Percentiles rank a stretch among this genome's conserved stretches.
Evolutionary conservation across 352 stramenopile species (phyloP).

Genomic region (Phytophthora ohioensis): DNA sequence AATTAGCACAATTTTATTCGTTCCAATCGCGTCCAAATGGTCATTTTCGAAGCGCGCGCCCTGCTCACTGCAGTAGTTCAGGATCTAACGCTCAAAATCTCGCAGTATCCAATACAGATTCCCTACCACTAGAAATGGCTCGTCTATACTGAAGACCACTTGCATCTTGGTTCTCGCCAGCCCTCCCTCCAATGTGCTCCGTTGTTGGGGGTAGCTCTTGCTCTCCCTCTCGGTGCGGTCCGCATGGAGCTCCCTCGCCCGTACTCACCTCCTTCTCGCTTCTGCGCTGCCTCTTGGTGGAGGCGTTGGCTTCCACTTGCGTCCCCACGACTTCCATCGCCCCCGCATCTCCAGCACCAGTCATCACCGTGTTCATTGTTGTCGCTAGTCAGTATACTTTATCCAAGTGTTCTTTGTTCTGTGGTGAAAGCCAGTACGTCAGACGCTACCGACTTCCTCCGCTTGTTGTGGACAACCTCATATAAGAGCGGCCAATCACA

Average conservation of each 20-base stretch:
- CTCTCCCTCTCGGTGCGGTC: neutral
- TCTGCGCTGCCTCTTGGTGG: neutral
- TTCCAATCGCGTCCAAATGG: neutral
- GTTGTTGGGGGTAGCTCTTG: neutral
- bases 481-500: too few species aligned
- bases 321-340: neutral
- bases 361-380: neutral
- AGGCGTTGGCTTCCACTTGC: neutral
- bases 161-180: neutral
- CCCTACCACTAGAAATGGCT: neutral
- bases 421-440: constrained; percentile 5
- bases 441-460: too few species aligned
- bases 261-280: neutral
- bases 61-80: neutral
- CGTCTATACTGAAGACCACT: neutral
- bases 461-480: too few species aligned
- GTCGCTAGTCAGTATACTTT: neutral
- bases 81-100: neutral
- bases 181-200: neutral
- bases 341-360: neutral
- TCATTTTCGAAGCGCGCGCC: neutral
- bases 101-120: neutral
- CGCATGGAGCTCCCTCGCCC: neutral
- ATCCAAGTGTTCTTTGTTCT: neutral
- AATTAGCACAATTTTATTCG: neutral